phyloP scores from a whole-genome alignment of 2,329 filamentous ascomycete genomes.

The Scedosporium dehoogii region DNA sequence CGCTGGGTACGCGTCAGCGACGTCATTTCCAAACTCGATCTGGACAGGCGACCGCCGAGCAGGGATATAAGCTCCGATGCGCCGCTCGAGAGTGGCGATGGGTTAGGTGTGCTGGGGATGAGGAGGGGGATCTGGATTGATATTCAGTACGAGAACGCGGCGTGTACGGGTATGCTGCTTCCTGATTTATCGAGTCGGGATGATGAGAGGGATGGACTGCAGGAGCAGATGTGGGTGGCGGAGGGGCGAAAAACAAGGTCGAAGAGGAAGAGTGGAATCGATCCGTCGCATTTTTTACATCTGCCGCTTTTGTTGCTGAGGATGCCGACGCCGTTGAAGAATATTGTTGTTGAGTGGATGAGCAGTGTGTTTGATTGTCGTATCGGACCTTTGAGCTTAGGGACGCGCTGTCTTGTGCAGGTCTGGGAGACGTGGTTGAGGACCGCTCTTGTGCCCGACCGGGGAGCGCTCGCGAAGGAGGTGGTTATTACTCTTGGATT shows the following conservation, averaged over 20 bases:
- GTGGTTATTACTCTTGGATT: constrained; percentile 43
- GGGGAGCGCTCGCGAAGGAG: constrained; percentile 30
- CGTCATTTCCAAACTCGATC: constrained; percentile 18
- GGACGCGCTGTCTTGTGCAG: constrained; percentile 37
- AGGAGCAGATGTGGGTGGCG: neutral
- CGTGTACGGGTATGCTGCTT: constrained; percentile 40
- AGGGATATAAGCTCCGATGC: constrained; percentile 8
- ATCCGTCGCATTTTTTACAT: constrained; percentile 26
- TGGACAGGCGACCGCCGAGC: constrained; percentile 1
- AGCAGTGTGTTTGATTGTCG: constrained; percentile 46
- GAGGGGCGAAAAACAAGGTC: neutral
- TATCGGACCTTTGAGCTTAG: constrained; percentile 37
- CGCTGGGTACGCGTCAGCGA: constrained; percentile 30
- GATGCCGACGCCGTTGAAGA: constrained; percentile 43
- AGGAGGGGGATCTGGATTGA: constrained; percentile 30
- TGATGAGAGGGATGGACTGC: neutral
- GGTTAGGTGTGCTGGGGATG: neutral
- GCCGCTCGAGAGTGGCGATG: constrained; percentile 5
- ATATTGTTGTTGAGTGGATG: constrained; percentile 40
- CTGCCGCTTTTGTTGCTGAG: constrained; percentile 44
- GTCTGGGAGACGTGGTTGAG: constrained; percentile 43
- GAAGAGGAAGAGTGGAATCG: neutral
- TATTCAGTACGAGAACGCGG: constrained; percentile 42
- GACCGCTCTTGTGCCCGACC: constrained; percentile 20
- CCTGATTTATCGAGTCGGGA: constrained; percentile 19